Evolutionary conservation across 257 asterid genomes (phyloP).

Genomic region (Catharanthus roseus): DNA sequence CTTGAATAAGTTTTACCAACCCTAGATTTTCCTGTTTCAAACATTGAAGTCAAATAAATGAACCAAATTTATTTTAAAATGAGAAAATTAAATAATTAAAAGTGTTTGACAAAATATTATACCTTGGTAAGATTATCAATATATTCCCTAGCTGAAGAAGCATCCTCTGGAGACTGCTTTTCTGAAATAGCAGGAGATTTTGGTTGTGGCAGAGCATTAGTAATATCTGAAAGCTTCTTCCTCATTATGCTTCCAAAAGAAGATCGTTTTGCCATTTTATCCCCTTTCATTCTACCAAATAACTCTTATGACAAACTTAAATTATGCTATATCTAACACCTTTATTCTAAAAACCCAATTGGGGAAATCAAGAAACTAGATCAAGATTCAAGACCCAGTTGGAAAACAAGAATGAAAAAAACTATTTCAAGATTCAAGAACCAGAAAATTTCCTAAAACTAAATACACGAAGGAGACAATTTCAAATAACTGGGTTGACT

Average conservation of each 20-base stretch:
- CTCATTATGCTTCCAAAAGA: conserved; percentile 68
- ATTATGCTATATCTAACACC: not conserved
- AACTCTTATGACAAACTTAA: not conserved
- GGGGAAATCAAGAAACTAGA: not conserved
- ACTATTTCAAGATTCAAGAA: not conserved
- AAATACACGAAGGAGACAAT: no score
- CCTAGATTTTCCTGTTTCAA: conserved; percentile 71
- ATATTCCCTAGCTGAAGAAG: conserved; percentile 36
- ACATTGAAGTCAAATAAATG: conserved; percentile 11
- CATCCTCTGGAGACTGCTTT: conserved; percentile 29
- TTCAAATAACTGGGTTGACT: no score
- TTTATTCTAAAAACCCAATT: not conserved
- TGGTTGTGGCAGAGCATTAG: conserved; percentile 61
- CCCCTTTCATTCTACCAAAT: conserved; percentile 50
- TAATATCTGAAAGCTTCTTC: conserved; percentile 69
- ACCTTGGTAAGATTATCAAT: conserved; percentile 64
- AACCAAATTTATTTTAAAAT: not conserved
- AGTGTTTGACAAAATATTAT: not conserved
- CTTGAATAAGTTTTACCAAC: conserved; percentile 64
- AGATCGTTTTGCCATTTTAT: conserved; percentile 59
- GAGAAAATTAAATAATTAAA: not conserved
- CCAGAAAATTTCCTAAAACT: not conserved
- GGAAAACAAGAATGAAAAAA: not conserved
- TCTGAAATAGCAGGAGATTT: conserved; percentile 44
- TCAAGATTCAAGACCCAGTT: not conserved